Evolutionary conservation across 108 stramenopile species (phyloP).

Genomic region (Parietichytrium sp.): DNA sequence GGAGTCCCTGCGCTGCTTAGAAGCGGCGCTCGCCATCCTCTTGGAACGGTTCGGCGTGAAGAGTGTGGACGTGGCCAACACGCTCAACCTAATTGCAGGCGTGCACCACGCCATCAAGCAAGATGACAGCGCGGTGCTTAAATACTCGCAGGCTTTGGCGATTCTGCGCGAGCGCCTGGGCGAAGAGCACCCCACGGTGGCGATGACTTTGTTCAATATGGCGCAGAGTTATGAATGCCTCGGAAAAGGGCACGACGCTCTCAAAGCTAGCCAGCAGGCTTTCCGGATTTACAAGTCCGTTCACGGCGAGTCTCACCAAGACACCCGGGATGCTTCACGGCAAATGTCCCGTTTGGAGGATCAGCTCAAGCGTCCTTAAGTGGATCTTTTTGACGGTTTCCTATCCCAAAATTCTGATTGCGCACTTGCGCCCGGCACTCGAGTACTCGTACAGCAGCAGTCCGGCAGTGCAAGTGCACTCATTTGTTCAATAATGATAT

Average conservation of each 20-base stretch:
- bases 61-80: conserved; percentile 9
- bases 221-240: neutral
- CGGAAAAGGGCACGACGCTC: neutral
- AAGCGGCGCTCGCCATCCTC: neutral
- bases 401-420: too few species aligned
- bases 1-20: neutral
- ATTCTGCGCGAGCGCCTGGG: neutral
- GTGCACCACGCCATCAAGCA: neutral
- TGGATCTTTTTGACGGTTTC: too few species aligned
- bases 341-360: too few species aligned
- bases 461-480: too few species aligned
- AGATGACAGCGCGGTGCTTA: neutral
- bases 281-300: neutral
- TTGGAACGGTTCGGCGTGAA: neutral
- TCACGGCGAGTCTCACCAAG: neutral
- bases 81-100: conserved; percentile 22
- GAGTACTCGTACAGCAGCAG: too few species aligned
- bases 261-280: neutral
- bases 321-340: too few species aligned
- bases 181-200: neutral
- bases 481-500: too few species aligned
- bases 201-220: neutral
- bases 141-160: neutral
- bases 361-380: too few species aligned
- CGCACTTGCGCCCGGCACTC: too few species aligned